These are phyloP conservation scores for Coemansia sp. DNA, from an alignment of 192 early-diverging fungal genomes.

Conservation along the genomic window DNA sequence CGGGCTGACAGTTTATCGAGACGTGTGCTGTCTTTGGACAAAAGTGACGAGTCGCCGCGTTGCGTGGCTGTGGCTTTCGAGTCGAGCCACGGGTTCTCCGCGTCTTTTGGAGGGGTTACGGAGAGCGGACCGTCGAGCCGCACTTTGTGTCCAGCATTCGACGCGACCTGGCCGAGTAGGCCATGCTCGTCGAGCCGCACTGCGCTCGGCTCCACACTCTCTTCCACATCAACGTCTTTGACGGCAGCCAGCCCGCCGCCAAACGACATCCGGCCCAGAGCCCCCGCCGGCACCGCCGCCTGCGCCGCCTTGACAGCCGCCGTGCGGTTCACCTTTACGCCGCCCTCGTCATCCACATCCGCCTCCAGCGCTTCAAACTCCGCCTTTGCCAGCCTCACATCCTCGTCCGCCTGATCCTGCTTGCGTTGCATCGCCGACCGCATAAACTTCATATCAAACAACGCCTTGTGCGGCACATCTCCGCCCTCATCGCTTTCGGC, in stretches of 20 bases:
- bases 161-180: constrained; percentile 47
- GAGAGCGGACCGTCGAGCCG: constrained; percentile 58
- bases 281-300: background rate
- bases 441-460: constrained; percentile 99
- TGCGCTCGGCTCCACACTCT: constrained; percentile 14
- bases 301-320: background rate
- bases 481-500: constrained; percentile 19
- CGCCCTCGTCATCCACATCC: constrained; percentile 33
- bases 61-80: constrained; percentile 43
- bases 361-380: constrained; percentile 45
- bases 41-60: constrained; percentile 50
- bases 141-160: constrained; percentile 55
- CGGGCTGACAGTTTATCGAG: constrained; percentile 65
- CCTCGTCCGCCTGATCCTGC: constrained; percentile 47
- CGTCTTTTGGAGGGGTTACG: constrained; percentile 31
- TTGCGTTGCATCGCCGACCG: constrained; percentile 70
- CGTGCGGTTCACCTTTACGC: constrained; percentile 11
- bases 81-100: constrained; percentile 80
- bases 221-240: background rate
- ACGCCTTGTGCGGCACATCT: constrained; percentile 63
- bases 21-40: constrained; percentile 57
- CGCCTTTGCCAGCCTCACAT: constrained; percentile 32
- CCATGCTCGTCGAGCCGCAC: constrained; percentile 57
- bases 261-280: constrained; percentile 49
- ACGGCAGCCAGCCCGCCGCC: constrained; percentile 27